phyloP scores from a whole-genome alignment of 139 green algal species.

The Zygnema circumcarinatum region DNA sequence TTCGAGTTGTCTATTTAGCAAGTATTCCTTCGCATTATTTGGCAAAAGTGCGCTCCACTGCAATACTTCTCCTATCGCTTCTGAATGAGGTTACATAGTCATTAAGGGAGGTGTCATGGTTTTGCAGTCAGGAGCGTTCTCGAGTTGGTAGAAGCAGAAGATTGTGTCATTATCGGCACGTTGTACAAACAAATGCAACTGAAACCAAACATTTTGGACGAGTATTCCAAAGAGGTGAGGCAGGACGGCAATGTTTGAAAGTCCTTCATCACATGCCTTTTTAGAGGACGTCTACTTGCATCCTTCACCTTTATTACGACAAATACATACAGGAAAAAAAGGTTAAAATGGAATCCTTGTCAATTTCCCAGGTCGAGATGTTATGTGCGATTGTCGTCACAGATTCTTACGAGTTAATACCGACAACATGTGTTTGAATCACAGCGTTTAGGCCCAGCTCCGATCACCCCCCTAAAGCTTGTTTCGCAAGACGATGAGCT shows the following conservation, averaged over 20 bases:
- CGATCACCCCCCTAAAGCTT: slow-evolving; percentile 64
- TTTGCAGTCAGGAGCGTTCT: slow-evolving; percentile 80
- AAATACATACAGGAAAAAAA: too few relatives aligned
- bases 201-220: slow-evolving; percentile 94
- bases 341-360: too few relatives aligned
- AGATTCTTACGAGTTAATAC: too few relatives aligned
- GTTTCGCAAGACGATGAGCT: slow-evolving; percentile 79
- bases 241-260: neutral
- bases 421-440: too few relatives aligned
- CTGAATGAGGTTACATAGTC: too few relatives aligned
- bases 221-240: slow-evolving; percentile 83
- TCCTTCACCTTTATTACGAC: neutral
- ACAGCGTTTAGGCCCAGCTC: slow-evolving; percentile 35
- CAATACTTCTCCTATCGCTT: too few relatives aligned
- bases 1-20: too few relatives aligned
- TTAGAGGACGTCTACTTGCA: neutral
- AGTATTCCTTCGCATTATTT: too few relatives aligned
- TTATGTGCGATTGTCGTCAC: too few relatives aligned
- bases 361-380: too few relatives aligned
- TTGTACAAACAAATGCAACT: slow-evolving; percentile 97
- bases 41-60: too few relatives aligned
- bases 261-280: neutral
- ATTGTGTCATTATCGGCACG: slow-evolving; percentile 85
- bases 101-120: too few relatives aligned
- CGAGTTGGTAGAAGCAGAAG: slow-evolving; percentile 76